phyloP scores from a whole-genome alignment of 768 basidiomycete species.

The Guyanaporus albipodus region DNA sequence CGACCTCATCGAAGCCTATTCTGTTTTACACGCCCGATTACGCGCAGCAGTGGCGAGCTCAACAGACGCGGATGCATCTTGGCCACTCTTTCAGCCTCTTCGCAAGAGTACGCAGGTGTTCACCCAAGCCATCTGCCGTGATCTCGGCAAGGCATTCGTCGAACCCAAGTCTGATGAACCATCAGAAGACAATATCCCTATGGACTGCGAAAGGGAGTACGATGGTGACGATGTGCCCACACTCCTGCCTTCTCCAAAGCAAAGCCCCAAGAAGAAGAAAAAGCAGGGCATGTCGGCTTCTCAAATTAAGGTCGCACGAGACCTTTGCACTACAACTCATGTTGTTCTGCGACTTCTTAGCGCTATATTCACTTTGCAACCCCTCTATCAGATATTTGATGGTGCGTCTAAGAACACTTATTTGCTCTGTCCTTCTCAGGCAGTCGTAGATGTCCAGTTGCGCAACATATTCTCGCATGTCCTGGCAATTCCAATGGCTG shows the following conservation, averaged over 20 bases:
- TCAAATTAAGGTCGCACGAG: constrained; percentile 75
- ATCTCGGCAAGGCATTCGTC: constrained; percentile 60
- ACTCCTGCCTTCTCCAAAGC: constrained; percentile 63
- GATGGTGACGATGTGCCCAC: constrained; percentile 27
- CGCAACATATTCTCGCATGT: constrained; percentile 56
- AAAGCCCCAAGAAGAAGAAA: constrained; percentile 51
- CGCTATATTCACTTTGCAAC: constrained; percentile 56
- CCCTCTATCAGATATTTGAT: constrained; percentile 56
- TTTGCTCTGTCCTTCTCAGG: constrained; percentile 5
- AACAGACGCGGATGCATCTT: constrained; percentile 56
- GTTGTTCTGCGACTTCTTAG: constrained; percentile 64
- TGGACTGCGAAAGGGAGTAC: constrained; percentile 21
- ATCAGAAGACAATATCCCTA: constrained; percentile 21
- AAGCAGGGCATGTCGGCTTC: constrained; percentile 72
- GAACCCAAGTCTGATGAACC: constrained; percentile 41
- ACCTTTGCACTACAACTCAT: constrained; percentile 71
- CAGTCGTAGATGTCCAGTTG: constrained; percentile 51
- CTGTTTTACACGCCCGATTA: constrained; percentile 62
- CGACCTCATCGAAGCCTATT: constrained; percentile 72
- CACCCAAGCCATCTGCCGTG: constrained; percentile 58
- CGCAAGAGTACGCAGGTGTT: constrained; percentile 50
- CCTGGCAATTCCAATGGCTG: constrained; percentile 68
- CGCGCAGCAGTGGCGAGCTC: constrained; percentile 39
- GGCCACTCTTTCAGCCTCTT: constrained; percentile 71
- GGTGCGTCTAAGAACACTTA: constrained; percentile 37